These are phyloP conservation scores for Dunaliella primolecta DNA, from an alignment of 139 green algal genomes.

Conservation along the genomic window DNA sequence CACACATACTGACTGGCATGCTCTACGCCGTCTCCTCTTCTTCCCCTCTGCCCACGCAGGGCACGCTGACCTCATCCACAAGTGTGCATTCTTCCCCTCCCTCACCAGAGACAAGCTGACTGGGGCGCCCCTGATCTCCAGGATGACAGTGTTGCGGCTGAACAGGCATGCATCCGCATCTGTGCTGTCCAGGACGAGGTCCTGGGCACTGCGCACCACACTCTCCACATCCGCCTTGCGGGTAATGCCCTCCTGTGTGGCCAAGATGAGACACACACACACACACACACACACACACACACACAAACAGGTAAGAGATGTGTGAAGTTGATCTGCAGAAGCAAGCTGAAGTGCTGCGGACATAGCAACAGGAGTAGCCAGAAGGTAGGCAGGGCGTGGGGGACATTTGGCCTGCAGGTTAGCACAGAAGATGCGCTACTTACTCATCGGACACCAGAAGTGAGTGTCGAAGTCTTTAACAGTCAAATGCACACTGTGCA, in stretches of 20 bases:
- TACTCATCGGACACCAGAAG: no score
- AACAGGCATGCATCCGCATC: constrained; percentile 12
- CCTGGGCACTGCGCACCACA: not conserved
- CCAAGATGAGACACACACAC: no score
- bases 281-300: not conserved
- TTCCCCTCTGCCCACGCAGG: no score
- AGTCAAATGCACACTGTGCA: no score
- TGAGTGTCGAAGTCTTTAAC: no score
- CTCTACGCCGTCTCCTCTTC: no score
- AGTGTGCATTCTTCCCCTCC: no score
- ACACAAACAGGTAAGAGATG: not conserved
- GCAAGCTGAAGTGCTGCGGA: not conserved
- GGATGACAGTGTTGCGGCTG: constrained; percentile 29
- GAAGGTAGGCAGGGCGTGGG: no score
- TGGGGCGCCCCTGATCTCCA: constrained; percentile 24
- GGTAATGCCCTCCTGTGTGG: constrained; percentile 6
- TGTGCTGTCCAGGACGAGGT: not conserved
- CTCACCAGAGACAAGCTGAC: constrained; percentile 29
- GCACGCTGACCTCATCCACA: no score
- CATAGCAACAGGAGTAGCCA: not conserved
- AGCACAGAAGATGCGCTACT: no score
- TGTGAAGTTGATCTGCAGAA: not conserved
- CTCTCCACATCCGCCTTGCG: not conserved
- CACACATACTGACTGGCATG: no score
- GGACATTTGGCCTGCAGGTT: no score